Percentiles rank a stretch among this genome's conserved stretches.
These are phyloP conservation scores for Cyberlindnera euphorbiiphila DNA, from an alignment of 805 yeast genomes.

Conservation along the genomic window DNA sequence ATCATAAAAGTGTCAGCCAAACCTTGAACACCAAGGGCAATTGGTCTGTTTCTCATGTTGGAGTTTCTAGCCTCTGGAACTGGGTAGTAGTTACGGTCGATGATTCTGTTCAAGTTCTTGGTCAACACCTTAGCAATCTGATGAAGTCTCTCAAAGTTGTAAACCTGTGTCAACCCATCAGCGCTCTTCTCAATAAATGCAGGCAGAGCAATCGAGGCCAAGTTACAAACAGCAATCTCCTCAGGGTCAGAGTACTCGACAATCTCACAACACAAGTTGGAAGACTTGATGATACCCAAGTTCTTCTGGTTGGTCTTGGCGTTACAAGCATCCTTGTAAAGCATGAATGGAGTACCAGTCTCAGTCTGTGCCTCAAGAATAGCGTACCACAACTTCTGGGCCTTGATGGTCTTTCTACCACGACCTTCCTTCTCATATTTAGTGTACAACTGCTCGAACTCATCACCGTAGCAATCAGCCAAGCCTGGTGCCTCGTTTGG, in stretches of 20 bases:
- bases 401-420: constrained; percentile 64
- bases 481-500: constrained; percentile 89
- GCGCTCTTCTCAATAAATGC: constrained; percentile 55
- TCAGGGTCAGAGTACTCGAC: constrained; percentile 87
- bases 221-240: constrained; percentile 93
- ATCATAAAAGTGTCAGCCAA: constrained; percentile 84
- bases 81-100: constrained; percentile 85
- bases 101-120: constrained; percentile 74
- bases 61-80: constrained; percentile 70
- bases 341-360: constrained; percentile 94
- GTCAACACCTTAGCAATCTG: constrained; percentile 72
- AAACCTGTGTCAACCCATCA: constrained; percentile 43
- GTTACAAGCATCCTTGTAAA: constrained; percentile 92
- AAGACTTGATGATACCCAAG: constrained; percentile 87
- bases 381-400: constrained; percentile 91
- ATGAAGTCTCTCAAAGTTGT: constrained; percentile 74
- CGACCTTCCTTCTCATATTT: constrained; percentile 70
- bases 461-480: constrained; percentile 78
- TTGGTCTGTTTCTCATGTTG: constrained; percentile 82
- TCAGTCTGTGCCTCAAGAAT: constrained; percentile 92
- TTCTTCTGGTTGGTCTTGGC: constrained; percentile 86
- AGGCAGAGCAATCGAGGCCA: constrained; percentile 90
- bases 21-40: constrained; percentile 98
- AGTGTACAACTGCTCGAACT: constrained; percentile 68
- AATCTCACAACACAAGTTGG: constrained; percentile 92